Percentiles rank a stretch among this genome's conserved stretches.
Conservation (phyloP, 176 grass and related monocot species). For the Otatea glauca region DNA sequence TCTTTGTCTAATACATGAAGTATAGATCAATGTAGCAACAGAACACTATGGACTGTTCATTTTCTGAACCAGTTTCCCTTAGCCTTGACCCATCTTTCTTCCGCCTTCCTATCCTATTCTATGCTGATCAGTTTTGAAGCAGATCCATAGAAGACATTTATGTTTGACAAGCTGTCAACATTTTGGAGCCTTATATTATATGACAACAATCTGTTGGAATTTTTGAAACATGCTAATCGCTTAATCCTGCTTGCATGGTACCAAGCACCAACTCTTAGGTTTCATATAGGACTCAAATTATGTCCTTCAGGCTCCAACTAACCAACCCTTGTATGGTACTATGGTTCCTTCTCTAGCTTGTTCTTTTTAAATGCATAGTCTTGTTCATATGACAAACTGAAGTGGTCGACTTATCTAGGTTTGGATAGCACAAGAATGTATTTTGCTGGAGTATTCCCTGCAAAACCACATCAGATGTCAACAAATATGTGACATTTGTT, state of each 20-base stretch:
- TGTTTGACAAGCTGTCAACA: not conserved
- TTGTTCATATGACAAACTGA: not conserved
- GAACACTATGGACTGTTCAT: not conserved
- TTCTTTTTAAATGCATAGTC: not conserved
- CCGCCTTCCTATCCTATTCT: not conserved
- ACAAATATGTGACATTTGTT: not conserved
- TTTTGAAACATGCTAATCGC: not conserved
- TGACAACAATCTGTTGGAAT: not conserved
- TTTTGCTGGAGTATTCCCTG: not conserved
- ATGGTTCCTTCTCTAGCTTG: not conserved
- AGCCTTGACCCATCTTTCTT: constrained; percentile 27
- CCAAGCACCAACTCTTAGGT: not conserved
- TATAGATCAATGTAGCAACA: not conserved
- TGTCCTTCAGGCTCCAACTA: not conserved
- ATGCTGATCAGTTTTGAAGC: not conserved
- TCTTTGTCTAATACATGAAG: not conserved
- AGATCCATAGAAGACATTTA: not conserved
- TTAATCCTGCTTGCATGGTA: not conserved
- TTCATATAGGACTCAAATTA: not conserved
- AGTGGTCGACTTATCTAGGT: not conserved
- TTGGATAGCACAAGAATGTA: not conserved
- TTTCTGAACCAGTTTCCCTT: not conserved
- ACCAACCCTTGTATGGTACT: not conserved
- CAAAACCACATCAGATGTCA: not conserved
- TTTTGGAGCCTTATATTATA: not conserved